Evolutionary conservation across 2,329 filamentous ascomycete species (phyloP).

Genomic region (Xylaria sp.): DNA sequence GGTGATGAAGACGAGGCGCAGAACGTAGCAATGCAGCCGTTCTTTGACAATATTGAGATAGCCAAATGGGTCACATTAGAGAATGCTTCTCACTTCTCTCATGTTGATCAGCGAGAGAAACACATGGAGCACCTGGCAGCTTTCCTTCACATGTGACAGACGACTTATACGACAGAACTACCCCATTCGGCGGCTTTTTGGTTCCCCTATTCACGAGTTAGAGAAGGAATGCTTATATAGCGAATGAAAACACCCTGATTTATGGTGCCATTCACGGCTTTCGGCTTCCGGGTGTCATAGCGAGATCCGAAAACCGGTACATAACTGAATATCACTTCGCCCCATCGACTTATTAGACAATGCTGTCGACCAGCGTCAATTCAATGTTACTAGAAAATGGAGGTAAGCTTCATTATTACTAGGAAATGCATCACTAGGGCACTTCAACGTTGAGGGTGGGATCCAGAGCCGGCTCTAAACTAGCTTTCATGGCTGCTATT

Average conservation of each 20-base stretch:
- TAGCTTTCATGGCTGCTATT: no score
- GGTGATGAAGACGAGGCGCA: conserved; percentile 52
- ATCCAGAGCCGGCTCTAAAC: no score
- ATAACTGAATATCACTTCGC: not conserved
- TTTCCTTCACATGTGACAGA: conserved; percentile 7
- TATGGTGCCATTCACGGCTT: no score
- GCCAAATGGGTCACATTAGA: conserved; percentile 54
- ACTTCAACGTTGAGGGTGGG: no score
- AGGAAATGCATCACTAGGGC: no score
- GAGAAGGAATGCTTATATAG: not conserved
- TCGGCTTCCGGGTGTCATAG: no score
- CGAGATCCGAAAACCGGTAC: no score
- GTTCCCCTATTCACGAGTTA: not conserved
- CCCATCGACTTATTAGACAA: not conserved
- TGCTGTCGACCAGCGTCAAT: not conserved
- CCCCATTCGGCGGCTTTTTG: not conserved
- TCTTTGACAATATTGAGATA: conserved; percentile 51
- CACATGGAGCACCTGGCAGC: conserved; percentile 42
- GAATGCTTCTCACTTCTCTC: conserved; percentile 50
- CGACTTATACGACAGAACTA: not conserved
- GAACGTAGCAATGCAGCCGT: conserved; percentile 51
- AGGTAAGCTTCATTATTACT: no score
- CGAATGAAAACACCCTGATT: not conserved
- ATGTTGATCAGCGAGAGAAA: conserved; percentile 49
- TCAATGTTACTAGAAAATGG: no score